Base-by-base conservation (phyloP, 345 rosid species). In the Geranium brycei region DNA sequence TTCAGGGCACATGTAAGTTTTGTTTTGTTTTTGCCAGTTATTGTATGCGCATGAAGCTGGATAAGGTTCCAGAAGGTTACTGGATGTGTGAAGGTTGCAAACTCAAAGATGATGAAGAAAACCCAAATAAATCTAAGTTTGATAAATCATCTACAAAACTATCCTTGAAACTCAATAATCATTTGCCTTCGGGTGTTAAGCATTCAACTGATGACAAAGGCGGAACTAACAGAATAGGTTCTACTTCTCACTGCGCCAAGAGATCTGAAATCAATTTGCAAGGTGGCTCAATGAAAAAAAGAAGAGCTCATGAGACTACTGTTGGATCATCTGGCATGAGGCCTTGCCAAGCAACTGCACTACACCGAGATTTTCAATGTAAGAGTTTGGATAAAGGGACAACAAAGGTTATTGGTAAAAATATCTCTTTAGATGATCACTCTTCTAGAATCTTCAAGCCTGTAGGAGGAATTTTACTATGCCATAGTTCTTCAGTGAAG, bases 11-110 rank as follows among this genome's bases (percentile, higher is more conserved):
- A 23, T 23, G 2, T 23, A 23, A 23, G 41, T 35, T 35, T 40
- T 55, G 32, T 61, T 41, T 61, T 31, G 0, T 65, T 38, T 73
- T 17, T 38, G 66, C 66, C 73, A 87, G 89, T 53, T 87, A 85
- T 64, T 87, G 91, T 76, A 85, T 81, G 88, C 59, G 65, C 60
- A 74, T 68, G 68, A 77, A 76, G 79, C 31, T 76, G 70, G 72
- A 69, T 12, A 62, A 74, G 57, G 69, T 71, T 61, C 86, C 79
- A n/a, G 51, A 57, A 58, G 82, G 77, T 55, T 66, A 78, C 59
- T 85, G 91, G 88, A 31, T 67, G 23, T 87, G 91, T 71, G 82
- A 78, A 76, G 88, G 78, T 47, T 87, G 91, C 72, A 31, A 61
- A 57, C 38, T 69, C 35, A 40, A 72, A 18, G 70, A 72, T 59